phyloP scores from a whole-genome alignment of 768 basidiomycete genomes.

The Leccinum disarticulatum region DNA sequence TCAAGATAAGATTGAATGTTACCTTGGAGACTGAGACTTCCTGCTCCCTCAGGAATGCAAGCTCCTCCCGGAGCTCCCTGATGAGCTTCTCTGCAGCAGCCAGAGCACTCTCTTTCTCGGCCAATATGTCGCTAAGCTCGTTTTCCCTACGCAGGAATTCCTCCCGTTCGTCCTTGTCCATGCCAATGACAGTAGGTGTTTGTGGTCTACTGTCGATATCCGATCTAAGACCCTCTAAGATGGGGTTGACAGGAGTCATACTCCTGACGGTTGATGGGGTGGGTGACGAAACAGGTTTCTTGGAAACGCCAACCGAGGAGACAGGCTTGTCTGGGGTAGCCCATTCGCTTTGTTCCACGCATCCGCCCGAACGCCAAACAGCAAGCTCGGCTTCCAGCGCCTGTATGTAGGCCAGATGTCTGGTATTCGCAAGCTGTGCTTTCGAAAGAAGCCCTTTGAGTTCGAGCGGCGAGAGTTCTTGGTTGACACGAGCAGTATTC shows the following conservation, averaged over 20 bases:
- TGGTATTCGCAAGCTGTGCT: constrained; percentile 81
- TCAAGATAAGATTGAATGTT: constrained; percentile 14
- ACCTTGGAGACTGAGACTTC: constrained; percentile 79
- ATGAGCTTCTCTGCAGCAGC: constrained; percentile 81
- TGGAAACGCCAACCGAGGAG: constrained; percentile 42
- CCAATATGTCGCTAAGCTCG: constrained; percentile 89
- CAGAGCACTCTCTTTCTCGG: constrained; percentile 86
- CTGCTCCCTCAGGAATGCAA: constrained; percentile 89
- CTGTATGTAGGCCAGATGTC: constrained; percentile 83
- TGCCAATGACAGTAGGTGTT: constrained; percentile 83
- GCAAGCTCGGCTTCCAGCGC: constrained; percentile 89
- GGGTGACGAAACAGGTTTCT: constrained; percentile 54
- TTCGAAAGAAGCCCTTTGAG: constrained; percentile 91
- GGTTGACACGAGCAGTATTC: constrained; percentile 98
- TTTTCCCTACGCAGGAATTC: constrained; percentile 97
- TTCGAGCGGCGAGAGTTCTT: constrained; percentile 93
- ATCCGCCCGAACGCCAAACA: constrained; percentile 85
- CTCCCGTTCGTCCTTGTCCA: constrained; percentile 97
- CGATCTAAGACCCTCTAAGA: constrained; percentile 65
- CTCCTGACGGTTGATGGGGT: constrained; percentile 67
- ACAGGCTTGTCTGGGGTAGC: constrained; percentile 62
- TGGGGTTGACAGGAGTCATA: constrained; percentile 74
- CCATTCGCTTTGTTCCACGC: constrained; percentile 84
- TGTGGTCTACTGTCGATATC: constrained; percentile 85
- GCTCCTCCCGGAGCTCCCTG: constrained; percentile 85